Percentiles rank a stretch among this genome's conserved stretches.
These are phyloP conservation scores for Oxyria digyna DNA, from an alignment of 148 eudicot species.

Conservation along the genomic window DNA sequence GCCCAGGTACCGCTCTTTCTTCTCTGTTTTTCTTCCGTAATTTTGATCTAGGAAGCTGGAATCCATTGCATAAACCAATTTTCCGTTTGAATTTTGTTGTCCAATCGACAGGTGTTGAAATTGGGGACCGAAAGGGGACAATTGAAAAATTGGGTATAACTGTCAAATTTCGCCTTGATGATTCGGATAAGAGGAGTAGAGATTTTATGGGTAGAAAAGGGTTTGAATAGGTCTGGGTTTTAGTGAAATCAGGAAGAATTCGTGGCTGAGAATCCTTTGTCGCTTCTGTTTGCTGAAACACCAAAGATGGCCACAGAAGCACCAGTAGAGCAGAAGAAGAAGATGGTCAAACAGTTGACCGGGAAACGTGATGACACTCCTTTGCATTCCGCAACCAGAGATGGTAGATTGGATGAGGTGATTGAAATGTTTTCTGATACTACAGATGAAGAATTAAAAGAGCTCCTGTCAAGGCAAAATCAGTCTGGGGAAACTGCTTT, in stretches of 20 bases:
- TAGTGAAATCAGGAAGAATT: not conserved
- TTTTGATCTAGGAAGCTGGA: not conserved
- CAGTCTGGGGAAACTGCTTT: slow-evolving; percentile 73
- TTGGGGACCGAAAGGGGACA: not conserved
- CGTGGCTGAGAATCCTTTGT: not conserved
- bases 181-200: not conserved
- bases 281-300: not conserved
- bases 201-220: not conserved
- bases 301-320: not conserved
- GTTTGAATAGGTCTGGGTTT: not conserved
- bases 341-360: slow-evolving; percentile 66
- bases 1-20: not conserved
- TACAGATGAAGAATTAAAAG: slow-evolving; percentile 27
- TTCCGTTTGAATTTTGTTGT: not conserved
- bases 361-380: slow-evolving; percentile 54
- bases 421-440: slow-evolving; percentile 25
- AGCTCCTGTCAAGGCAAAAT: slow-evolving; percentile 46
- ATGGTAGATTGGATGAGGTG: slow-evolving; percentile 19
- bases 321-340: slow-evolving; percentile 20
- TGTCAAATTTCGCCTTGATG: not conserved
- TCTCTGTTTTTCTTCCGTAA: not conserved
- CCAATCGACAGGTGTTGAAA: not conserved
- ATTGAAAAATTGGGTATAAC: not conserved
- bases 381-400: slow-evolving; percentile 38
- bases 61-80: not conserved